Evolutionary conservation across 495 filamentous ascomycete genomes (phyloP).

Genomic region (Aspergillus taichungensis): DNA sequence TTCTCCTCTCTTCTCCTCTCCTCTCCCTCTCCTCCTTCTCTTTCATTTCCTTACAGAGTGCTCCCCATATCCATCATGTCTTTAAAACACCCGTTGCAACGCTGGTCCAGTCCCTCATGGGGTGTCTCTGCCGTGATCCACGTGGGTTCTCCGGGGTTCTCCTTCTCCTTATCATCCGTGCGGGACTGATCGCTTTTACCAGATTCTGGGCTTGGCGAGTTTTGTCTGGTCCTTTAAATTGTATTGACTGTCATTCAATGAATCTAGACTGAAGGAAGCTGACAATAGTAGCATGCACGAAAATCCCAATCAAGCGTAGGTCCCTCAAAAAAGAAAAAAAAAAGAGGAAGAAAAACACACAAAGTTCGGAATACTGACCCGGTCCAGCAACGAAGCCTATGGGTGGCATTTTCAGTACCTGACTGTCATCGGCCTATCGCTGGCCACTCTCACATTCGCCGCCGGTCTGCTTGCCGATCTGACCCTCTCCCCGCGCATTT

Average conservation of each 20-base stretch:
- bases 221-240: constrained; percentile 64
- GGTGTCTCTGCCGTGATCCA: constrained; percentile 63
- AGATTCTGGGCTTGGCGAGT: constrained; percentile 53
- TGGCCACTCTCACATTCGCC: constrained; percentile 61
- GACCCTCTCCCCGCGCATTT: constrained; percentile 53
- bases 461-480: constrained; percentile 69
- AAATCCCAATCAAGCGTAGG: constrained; percentile 40
- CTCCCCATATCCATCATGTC: constrained; percentile 8
- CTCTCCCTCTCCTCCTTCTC: neutral
- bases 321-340: too few species aligned
- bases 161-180: neutral
- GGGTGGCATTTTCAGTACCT: constrained; percentile 82
- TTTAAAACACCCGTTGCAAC: constrained; percentile 60
- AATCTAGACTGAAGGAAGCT: too few species aligned
- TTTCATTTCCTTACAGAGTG: constrained; percentile 2
- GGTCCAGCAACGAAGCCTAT: constrained; percentile 53
- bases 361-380: constrained; percentile 15
- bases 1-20: too few species aligned
- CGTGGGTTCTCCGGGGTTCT: constrained; percentile 26
- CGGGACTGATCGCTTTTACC: constrained; percentile 14
- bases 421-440: constrained; percentile 69
- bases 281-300: constrained; percentile 29
- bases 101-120: constrained; percentile 59
- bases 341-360: too few species aligned
- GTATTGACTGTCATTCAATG: too few species aligned